A percentile compares a stretch with the other conserved stretches of the same genome.
Evolutionary conservation across 2,329 filamentous ascomycete genomes (phyloP).

Genomic region (Trichoderma pleuroti): DNA sequence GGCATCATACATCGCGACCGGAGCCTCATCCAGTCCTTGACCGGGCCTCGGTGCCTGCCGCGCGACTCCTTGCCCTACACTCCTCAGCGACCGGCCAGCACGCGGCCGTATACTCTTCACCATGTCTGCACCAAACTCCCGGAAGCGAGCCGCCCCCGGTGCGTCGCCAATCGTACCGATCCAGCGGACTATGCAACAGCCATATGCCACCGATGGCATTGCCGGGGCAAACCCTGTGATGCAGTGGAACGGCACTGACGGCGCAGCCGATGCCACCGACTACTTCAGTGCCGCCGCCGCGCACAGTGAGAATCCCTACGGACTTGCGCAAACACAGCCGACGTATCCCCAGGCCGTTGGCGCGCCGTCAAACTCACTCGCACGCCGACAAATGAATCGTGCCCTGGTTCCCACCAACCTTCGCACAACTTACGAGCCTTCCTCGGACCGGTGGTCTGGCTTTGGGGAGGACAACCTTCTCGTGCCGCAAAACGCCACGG

Average conservation of each 20-base stretch:
- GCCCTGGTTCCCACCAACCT: conserved; percentile 45
- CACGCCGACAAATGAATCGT: conserved; percentile 51
- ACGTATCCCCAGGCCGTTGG: conserved; percentile 32
- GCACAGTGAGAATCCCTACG: conserved; percentile 36
- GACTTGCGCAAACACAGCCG: conserved; percentile 37
- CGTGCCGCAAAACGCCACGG: conserved; percentile 36
- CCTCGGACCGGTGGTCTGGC: conserved; percentile 39
- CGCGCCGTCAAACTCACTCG: conserved; percentile 47
- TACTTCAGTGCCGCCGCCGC: conserved; percentile 36
- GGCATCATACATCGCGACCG: background rate
- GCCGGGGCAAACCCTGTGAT: conserved; percentile 47
- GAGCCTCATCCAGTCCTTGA: background rate
- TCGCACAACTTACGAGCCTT: conserved; percentile 37
- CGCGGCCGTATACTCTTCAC: conserved; percentile 2
- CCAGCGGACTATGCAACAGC: conserved; percentile 48
- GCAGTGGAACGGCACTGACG: conserved; percentile 39
- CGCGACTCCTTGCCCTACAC: background rate
- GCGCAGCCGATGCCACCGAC: conserved; percentile 34
- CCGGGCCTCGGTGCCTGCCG: background rate
- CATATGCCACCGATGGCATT: conserved; percentile 41
- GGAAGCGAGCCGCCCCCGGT: conserved; percentile 74
- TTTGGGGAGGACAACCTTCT: conserved; percentile 43
- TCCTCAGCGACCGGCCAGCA: background rate
- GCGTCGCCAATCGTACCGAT: conserved; percentile 59
- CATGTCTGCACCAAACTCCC: conserved; percentile 50